These are phyloP conservation scores for Tylopilus plumbeoviolaceoides DNA, from an alignment of 768 basidiomycete genomes.

Conservation along the genomic window DNA sequence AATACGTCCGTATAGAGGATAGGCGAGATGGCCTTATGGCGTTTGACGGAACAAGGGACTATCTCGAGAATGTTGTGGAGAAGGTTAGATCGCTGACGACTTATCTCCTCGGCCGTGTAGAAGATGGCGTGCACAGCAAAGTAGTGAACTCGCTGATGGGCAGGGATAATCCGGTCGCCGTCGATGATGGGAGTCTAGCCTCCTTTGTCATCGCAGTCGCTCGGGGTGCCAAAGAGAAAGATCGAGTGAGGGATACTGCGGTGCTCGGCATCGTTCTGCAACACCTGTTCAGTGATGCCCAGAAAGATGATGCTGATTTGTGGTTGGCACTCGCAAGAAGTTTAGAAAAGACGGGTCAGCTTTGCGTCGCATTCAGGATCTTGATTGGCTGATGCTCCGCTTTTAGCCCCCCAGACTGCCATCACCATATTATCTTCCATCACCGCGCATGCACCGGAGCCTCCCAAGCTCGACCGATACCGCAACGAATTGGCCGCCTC, in stretches of 20 bases:
- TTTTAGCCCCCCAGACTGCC: conserved; percentile 63
- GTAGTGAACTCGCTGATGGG: conserved; percentile 36
- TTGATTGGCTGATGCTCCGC: no score
- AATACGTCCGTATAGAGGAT: conserved; percentile 52
- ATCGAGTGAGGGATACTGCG: conserved; percentile 53
- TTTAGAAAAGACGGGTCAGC: no score
- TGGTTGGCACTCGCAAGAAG: no score
- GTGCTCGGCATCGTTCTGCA: conserved; percentile 59
- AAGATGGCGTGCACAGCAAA: conserved; percentile 47
- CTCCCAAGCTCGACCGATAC: conserved; percentile 72
- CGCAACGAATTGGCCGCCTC: conserved; percentile 89
- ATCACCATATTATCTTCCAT: conserved; percentile 61
- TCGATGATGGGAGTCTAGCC: conserved; percentile 19
- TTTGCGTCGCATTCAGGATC: no score
- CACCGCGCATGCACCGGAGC: no score
- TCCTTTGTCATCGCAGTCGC: conserved; percentile 35
- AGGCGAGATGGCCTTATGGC: conserved; percentile 47
- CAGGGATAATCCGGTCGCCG: conserved; percentile 20
- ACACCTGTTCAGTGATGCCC: conserved; percentile 54
- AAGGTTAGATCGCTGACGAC: conserved; percentile 52
- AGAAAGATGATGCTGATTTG: conserved; percentile 63
- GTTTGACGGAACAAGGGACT: conserved; percentile 12
- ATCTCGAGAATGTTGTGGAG: conserved; percentile 36
- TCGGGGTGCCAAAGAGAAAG: conserved; percentile 30
- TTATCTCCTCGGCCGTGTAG: conserved; percentile 53